Percentiles rank a stretch among this genome's conserved stretches.
These are phyloP conservation scores for Cladosporium sp. DNA, from an alignment of 2,329 filamentous ascomycete genomes.

Conservation along the genomic window DNA sequence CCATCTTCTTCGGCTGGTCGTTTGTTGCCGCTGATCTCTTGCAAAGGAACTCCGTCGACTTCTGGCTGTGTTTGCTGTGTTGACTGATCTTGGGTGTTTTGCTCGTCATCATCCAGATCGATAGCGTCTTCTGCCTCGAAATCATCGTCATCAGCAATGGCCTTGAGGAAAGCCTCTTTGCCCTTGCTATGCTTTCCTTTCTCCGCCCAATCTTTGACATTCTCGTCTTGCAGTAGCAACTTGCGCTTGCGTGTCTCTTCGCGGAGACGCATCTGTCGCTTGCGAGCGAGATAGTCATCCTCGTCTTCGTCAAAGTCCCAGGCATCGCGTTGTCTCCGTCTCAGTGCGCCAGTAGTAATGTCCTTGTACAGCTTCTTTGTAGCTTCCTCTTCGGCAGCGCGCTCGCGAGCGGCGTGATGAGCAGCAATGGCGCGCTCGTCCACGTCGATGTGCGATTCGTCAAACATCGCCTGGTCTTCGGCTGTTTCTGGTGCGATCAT, in stretches of 20 bases:
- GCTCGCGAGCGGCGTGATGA: conserved; percentile 80
- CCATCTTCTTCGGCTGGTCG: conserved; percentile 24
- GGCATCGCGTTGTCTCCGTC: conserved; percentile 71
- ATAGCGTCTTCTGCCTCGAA: conserved; percentile 62
- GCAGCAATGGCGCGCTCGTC: conserved; percentile 82
- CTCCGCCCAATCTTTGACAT: conserved; percentile 73
- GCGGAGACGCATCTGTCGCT: conserved; percentile 75
- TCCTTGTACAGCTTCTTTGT: conserved; percentile 91
- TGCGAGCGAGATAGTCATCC: conserved; percentile 74
- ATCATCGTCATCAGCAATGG: conserved; percentile 77
- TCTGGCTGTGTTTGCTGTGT: conserved; percentile 30
- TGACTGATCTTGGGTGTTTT: conserved; percentile 38
- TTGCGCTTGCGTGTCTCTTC: conserved; percentile 92
- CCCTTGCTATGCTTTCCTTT: conserved; percentile 54
- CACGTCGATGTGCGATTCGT: conserved; percentile 71
- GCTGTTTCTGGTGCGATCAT: conserved; percentile 73
- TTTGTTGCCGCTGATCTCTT: conserved; percentile 36
- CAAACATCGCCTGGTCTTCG: conserved; percentile 83
- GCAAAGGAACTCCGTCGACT: conserved; percentile 22
- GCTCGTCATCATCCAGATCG: conserved; percentile 63
- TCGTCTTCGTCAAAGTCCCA: conserved; percentile 79
- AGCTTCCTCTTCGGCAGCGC: conserved; percentile 78
- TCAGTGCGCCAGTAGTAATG: conserved; percentile 82
- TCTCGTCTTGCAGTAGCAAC: conserved; percentile 82
- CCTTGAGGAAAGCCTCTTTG: conserved; percentile 84